A percentile compares a stretch with the other conserved stretches of the same genome.
Evolutionary conservation across 345 rosid species (phyloP).

Genomic region (Cardamine occulta): DNA sequence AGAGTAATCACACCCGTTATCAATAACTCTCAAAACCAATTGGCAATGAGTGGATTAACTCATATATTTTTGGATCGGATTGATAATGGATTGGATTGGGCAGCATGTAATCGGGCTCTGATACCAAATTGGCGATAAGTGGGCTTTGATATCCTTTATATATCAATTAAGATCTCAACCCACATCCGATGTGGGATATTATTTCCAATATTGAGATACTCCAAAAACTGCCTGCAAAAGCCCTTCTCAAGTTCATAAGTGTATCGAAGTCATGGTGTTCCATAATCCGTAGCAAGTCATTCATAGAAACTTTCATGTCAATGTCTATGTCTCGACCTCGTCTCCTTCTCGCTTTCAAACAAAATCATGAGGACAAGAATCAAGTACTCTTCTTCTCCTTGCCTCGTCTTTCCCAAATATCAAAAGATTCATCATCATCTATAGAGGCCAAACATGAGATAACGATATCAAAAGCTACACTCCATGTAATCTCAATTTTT

Average conservation of each 20-base stretch:
- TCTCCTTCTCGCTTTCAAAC: neutral
- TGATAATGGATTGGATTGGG: too few species aligned
- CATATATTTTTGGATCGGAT: too few species aligned
- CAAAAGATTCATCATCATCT: conserved; percentile 2
- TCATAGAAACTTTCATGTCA: conserved; percentile 12
- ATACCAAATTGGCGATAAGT: too few species aligned
- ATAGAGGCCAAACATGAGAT: conserved; percentile 8
- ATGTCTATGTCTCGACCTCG: neutral
- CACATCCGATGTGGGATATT: too few species aligned
- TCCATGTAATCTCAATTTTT: too few species aligned
- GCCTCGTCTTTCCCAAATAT: neutral
- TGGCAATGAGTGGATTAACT: too few species aligned
- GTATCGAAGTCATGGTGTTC: conserved; percentile 18
- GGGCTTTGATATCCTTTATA: too few species aligned
- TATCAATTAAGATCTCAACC: too few species aligned
- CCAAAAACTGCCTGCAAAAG: conserved; percentile 13
- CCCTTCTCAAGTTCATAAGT: neutral
- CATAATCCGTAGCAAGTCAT: neutral
- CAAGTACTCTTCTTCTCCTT: conserved; percentile 3
- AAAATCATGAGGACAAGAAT: neutral
- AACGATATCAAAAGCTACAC: neutral
- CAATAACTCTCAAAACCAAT: neutral
- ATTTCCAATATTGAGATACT: neutral
- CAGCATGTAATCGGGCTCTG: too few species aligned
- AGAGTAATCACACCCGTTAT: neutral